Base-by-base conservation (phyloP, 169 alveolate species). In the Cryptosporidium meleagridis region DNA sequence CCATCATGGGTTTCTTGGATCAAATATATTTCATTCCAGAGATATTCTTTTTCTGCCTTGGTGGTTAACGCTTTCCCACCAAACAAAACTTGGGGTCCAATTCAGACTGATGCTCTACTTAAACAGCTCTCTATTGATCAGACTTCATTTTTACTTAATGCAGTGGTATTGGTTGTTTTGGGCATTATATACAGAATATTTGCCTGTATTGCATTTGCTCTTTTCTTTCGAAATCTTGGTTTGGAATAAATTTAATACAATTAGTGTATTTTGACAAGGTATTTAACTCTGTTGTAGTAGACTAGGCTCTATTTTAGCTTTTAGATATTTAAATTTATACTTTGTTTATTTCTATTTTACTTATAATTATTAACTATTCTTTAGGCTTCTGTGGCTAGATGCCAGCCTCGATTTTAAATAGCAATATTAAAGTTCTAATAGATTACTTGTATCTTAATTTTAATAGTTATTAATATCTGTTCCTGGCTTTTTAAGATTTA, bases 1-100 rank as follows among this genome's bases (percentile, higher is more conserved):
- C 71, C 86, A 35, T 37, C 45, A 31, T 73, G 86, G 86, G 14
- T 73, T 29, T 55, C 86, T 51, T 73, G 86, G 86, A 23, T 73
- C 8, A 53, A 37, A n/a, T 73, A 73, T n/a, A 39, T 73, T 35
- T 31, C 86, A 0, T 73, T 73, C 33, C 72, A 55, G 65, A 53
- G 71, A 31, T 73, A 37, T 55, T 53, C 72, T 18, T 73, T 58
- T 55, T 53, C 71, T 21, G 86, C 86, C 8, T 59, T 73, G 29
- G 26, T 33, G 16, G 48, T 73, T 33, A 73, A 73, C 26, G 5
- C 72, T 33, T 73, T 73, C 35, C 86, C 86, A 73, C 59, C 86
- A 14, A 59, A 55, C 55, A 33, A 53, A 0, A 18, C 12, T 2
- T 73, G 86, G 86, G 86, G 86, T n/a, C 86, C 72, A 7, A 35